These are phyloP conservation scores for Sphagnum contortum DNA, from an alignment of 225 moss, liverwort and hornwort species.

Conservation along the genomic window DNA sequence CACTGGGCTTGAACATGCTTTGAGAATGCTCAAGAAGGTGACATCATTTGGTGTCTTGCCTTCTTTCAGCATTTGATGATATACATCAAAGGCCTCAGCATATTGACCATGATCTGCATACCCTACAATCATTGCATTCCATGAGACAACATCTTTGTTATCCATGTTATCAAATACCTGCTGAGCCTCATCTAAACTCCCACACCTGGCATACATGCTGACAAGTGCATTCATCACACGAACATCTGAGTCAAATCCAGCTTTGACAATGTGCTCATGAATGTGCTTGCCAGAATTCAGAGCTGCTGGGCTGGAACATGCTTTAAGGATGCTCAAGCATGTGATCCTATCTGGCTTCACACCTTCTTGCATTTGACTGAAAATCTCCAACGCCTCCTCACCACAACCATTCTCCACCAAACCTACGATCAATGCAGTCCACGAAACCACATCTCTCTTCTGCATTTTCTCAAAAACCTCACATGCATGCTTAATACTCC, in stretches of 20 bases:
- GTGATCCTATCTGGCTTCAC: constrained; percentile 5
- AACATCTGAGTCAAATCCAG: constrained; percentile 1
- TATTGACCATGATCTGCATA: constrained; percentile 4
- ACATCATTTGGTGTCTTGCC: too few relatives aligned
- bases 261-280: not conserved
- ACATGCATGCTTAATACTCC: constrained; percentile 19
- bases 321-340: constrained; percentile 6
- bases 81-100: too few relatives aligned
- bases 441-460: constrained; percentile 2
- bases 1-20: too few relatives aligned
- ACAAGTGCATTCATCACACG: constrained; percentile 5
- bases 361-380: constrained; percentile 1
- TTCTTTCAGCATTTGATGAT: too few relatives aligned
- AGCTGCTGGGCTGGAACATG: constrained; percentile 4
- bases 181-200: constrained; percentile 5
- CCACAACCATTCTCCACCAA: constrained; percentile 1
- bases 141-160: not conserved
- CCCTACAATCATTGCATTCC: constrained; percentile 6
- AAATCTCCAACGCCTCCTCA: constrained; percentile 5
- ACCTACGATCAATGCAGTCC: constrained; percentile 3
- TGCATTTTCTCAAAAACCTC: constrained; percentile 13
- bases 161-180: constrained; percentile 4
- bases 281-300: constrained; percentile 1
- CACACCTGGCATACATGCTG: constrained; percentile 5
- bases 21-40: too few relatives aligned